Conservation (phyloP, 257 asterid genomes). For the Solanum sejunctum region DNA sequence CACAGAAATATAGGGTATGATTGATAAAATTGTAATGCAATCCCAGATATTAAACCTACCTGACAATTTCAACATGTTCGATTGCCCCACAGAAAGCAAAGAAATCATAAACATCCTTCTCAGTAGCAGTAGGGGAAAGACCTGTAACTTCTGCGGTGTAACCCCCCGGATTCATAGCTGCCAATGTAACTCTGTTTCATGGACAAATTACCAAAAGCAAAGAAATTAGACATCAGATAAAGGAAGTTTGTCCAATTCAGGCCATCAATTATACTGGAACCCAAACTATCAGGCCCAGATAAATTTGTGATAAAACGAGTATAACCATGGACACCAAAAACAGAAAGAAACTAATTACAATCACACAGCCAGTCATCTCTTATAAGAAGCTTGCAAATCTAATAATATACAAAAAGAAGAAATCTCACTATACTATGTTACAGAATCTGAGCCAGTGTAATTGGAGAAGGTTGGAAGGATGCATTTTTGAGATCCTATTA, state of each 20-base stretch:
- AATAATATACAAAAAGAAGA: background rate
- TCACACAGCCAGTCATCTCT: background rate
- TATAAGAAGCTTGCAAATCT: background rate
- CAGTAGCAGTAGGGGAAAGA: conserved; percentile 63
- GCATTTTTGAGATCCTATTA: background rate
- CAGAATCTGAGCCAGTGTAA: background rate
- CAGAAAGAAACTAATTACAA: too few species aligned
- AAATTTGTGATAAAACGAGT: background rate
- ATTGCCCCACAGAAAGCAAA: conserved; percentile 85
- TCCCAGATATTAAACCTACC: conserved; percentile 27
- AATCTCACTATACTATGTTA: background rate
- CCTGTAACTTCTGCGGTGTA: conserved; percentile 69
- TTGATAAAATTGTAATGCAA: background rate
- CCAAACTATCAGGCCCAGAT: background rate
- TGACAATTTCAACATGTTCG: conserved; percentile 78
- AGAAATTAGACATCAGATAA: background rate
- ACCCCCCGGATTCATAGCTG: conserved; percentile 62
- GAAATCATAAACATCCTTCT: conserved; percentile 76
- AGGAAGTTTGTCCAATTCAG: background rate
- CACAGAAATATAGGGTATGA: background rate
- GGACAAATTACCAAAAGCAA: background rate
- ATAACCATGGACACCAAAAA: background rate
- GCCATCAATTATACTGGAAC: background rate
- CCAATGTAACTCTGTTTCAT: background rate
- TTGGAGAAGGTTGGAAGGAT: background rate